These are phyloP conservation scores for Kwoniella europaea DNA, from an alignment of 768 basidiomycete genomes.

Conservation along the genomic window DNA sequence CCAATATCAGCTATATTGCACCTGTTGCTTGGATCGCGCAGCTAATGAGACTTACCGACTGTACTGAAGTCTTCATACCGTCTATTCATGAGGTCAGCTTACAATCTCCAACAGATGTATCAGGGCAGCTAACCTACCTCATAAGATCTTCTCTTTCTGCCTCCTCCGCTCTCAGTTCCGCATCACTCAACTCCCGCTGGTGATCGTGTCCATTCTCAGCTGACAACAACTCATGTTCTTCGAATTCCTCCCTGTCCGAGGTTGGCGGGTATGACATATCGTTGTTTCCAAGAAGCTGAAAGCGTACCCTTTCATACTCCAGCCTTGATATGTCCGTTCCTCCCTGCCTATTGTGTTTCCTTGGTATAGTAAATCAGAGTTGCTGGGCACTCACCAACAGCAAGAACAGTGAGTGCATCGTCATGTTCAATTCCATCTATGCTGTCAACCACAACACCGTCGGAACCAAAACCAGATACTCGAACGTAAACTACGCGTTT, in stretches of 20 bases:
- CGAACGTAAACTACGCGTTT: background rate
- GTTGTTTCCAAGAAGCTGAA: background rate
- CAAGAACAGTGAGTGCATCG: background rate
- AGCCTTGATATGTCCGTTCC: background rate
- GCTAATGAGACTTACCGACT: conserved; percentile 68
- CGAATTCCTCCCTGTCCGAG: conserved; percentile 13
- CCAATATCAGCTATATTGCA: conserved; percentile 5
- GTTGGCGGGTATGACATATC: conserved; percentile 43
- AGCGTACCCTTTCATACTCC: background rate
- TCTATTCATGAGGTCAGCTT: conserved; percentile 59
- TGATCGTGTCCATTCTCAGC: conserved; percentile 9
- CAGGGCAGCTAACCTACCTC: conserved; percentile 12
- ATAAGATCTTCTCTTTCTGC: conserved; percentile 37
- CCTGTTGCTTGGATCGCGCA: background rate
- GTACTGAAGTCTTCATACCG: conserved; percentile 95
- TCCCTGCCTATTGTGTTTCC: background rate
- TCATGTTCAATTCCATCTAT: background rate
- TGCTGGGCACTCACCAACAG: background rate
- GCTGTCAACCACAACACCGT: conserved; percentile 1
- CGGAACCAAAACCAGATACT: conserved; percentile 7
- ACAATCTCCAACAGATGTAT: background rate
- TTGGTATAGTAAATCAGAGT: background rate
- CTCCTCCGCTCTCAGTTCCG: conserved; percentile 9
- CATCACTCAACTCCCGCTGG: background rate
- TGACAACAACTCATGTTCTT: conserved; percentile 14